A percentile compares a stretch with the other conserved stretches of the same genome.
phyloP scores from a whole-genome alignment of 805 yeast genomes.

The Wickerhamomyces hampshirensis region DNA sequence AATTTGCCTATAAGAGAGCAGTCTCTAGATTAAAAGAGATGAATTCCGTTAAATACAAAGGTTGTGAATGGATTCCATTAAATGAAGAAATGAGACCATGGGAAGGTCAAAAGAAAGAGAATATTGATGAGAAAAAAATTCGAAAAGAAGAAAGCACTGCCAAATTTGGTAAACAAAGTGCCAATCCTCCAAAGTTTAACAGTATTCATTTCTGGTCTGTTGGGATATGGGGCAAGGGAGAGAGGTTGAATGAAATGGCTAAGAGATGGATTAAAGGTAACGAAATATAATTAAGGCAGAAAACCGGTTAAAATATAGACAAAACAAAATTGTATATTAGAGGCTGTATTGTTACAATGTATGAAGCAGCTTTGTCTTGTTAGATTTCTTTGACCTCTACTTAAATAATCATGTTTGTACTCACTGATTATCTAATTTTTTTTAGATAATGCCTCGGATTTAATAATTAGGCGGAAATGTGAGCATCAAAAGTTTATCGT shows the following conservation, averaged over 20 bases:
- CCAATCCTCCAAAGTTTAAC: conserved; percentile 35
- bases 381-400: no score
- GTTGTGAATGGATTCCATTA: conserved; percentile 51
- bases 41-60: conserved; percentile 51
- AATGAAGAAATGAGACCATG: conserved; percentile 51
- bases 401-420: no score
- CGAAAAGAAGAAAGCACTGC: conserved; percentile 13
- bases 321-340: no score
- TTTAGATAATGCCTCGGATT: no score
- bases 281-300: background rate
- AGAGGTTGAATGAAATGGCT: conserved; percentile 44
- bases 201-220: conserved; percentile 62
- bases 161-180: conserved; percentile 1
- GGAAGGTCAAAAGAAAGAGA: conserved; percentile 31
- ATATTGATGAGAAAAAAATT: conserved; percentile 19
- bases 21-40: conserved; percentile 59
- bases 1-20: conserved; percentile 68
- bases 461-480: no score
- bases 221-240: conserved; percentile 56
- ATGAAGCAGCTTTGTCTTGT: no score
- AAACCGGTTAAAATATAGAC: background rate
- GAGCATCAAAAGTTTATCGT: no score
- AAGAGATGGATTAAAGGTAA: conserved; percentile 49
- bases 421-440: no score
- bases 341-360: no score